Base-by-base conservation (phyloP, 345 rosid species). In the Arabidopsis suecica region DNA sequence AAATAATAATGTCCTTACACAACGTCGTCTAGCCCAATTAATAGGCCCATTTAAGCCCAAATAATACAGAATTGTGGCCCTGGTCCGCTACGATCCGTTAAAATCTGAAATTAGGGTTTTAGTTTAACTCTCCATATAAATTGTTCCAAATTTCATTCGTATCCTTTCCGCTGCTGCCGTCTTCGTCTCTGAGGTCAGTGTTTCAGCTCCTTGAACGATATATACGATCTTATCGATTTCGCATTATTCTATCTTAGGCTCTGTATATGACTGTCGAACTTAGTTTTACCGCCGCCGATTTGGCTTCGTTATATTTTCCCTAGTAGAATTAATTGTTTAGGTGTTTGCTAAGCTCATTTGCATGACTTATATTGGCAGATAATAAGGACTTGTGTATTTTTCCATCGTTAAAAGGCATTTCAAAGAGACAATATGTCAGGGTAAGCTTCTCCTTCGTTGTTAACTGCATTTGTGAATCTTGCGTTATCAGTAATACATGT, bases 111-210 rank as follows among this genome's bases (percentile, higher is more conserved):
- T 70, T 77, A 77, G 76, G 80, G 80, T 70, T 77, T 61, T 44
- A 44, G 58, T 42, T 51, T 7, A 7, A 59, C 5, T 8, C 54
- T 48, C 42, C 55, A 20, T 67, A 66, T 74, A 75, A 59, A 32
- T 8, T 28, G 59, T 67, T 58, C 55, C 5, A 53, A 44, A 9
- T 60, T 69, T 18, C 18, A 8, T 3, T 3, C n/a, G 64, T 68
- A 2, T n/a, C 33, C 32, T 77, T 65, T 77, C 71, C 42, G 68
- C 61, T 77, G 62, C 74, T 49, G 76, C 72, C 80, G 72, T 77
- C 67, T 65, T 65, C 77, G 68, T 71, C 77, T 77, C 61, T 58
- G 16, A 71, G 77, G 77, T 71, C 53, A 47, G 72, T 71, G 20
- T 25, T 22, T 75, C 57, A 41, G 13, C 13, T 53, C 55, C 36